Base-by-base conservation (phyloP, 2,329 filamentous ascomycete species). In the Pyricularia grisea region DNA sequence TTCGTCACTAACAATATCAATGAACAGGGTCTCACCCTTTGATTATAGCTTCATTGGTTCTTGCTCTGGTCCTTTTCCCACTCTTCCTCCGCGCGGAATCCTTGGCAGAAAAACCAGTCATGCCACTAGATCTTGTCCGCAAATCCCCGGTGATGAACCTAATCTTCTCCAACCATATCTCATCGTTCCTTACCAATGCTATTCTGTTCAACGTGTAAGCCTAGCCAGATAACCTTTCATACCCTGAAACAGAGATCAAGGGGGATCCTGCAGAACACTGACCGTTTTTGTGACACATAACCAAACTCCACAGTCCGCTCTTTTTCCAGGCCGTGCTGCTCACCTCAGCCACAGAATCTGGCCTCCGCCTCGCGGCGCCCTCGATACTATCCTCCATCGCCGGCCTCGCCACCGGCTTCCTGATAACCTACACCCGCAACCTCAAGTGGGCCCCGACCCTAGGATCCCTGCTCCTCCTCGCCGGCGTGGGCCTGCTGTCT, bases 281-380 rank as follows among this genome's bases (percentile, higher is more conserved):
- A 63, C 60, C 60, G 27, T 28, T 33, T 5, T 12, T 14, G 12
- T 2, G 30, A 61, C 3, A n/a, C 6, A 60, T 4, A 14, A 9
- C 60, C 60, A 27, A 36, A 63, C n/a, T n/a, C 3, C 23, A 30
- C 72, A 87, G 87, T 6, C 91, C 91, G 0, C 81, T 94, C 9
- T 94, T 90, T 80, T 93, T 92, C 79, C 90, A 92, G 76, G 90
- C 88, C 55, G 90, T 92, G 30, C 87, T 92, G 66, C 83, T 91
- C 67, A 88, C 89, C 70, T 85, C 83, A 6, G 88, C 91, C 20
- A 92, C 91, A 0, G 81, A 83, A 28, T 92, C 91, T 0, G 91
- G 91, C n/a, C 84, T 93, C 31, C 86, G 88, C 63, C 88, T 94
- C 68, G 84, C 92, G 25, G 81, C 89, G 7, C 88, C 89, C 4